Percentiles rank a stretch among this genome's conserved stretches.
Conservation (phyloP, 1,284 basidiomycete species). For the Ceratobasidium sp. region DNA sequence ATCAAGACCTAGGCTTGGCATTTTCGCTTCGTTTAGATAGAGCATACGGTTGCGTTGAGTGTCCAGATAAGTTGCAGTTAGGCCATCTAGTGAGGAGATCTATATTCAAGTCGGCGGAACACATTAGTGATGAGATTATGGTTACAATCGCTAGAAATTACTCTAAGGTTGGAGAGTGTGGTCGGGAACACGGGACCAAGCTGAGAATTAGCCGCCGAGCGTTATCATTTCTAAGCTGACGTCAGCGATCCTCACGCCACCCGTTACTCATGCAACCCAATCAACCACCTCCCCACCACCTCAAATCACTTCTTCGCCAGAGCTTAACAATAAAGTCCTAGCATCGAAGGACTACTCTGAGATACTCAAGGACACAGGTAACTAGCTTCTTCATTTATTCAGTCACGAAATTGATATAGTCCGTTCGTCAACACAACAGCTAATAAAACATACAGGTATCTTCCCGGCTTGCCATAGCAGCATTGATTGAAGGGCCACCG, state of each 20-base stretch:
- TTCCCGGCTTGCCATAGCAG: too few relatives aligned
- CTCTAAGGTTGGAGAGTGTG: background rate
- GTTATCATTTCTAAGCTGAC: background rate
- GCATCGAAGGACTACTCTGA: background rate
- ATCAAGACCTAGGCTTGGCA: background rate
- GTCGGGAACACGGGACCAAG: background rate
- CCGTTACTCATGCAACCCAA: constrained; percentile 4
- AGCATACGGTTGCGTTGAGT: too few relatives aligned
- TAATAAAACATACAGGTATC: too few relatives aligned
- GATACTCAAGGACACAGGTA: constrained; percentile 38
- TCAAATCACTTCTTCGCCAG: background rate
- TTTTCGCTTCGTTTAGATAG: background rate
- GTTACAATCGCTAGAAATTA: too few relatives aligned
- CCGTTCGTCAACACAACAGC: too few relatives aligned
- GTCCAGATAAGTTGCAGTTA: too few relatives aligned
- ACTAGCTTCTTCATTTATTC: background rate
- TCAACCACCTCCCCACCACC: constrained; percentile 15
- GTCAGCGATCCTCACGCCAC: constrained; percentile 18
- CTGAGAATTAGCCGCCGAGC: background rate
- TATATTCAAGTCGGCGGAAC: background rate
- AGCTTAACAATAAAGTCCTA: background rate
- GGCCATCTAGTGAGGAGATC: background rate
- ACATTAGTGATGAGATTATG: background rate
- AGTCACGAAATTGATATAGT: background rate
- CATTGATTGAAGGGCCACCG: too few relatives aligned